Evolutionary conservation across 2,329 filamentous ascomycete genomes (phyloP), one percentile per base, ranked within the genome.

Genomic region (Aaosphaeria arxii): DNA sequence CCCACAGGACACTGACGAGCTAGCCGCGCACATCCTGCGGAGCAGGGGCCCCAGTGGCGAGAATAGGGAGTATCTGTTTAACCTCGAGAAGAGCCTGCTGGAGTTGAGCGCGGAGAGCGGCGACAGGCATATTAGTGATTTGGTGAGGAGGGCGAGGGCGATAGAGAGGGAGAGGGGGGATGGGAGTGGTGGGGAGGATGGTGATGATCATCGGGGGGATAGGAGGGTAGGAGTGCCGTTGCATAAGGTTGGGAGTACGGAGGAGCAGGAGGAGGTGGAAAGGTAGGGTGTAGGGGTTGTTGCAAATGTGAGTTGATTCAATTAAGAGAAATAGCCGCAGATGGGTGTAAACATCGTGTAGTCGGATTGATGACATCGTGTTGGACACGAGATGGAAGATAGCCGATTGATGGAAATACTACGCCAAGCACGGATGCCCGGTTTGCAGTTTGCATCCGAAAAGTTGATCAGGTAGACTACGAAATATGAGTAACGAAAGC

Each of bases 11-110:
- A 87, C 88, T 1, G 82, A 90, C 62, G 69, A 74, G 39, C 79
- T 97, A 44, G 91, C 92, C 28, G 80, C 84, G 70, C 89, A 92
- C 70, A 97, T 99, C 60, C 80, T 85, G 58, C 74, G 74, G 42
- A 90, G 89, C 60, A 71, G 76, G 38, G 94, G 94, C 0, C 89
- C 91, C 28, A 96, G 91, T 71, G 94, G 94, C 1, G 82, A 86
- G 65, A 97, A 97, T 70, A 84, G 80, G 50, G 92, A 97, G 64
- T 99, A 99, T 71, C 77, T 99, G 39, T 86, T 89, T 65, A 79
- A 85, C 56, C 76, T 99, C 40, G 89, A 96, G 65, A 75, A 76
- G 48, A 89, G 89, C 5, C 77, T 99, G 56, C 72, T 84, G 50
- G 83, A 81, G 30, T 73, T 97, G 56, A 86, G 88, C 53, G 74